phyloP scores from a whole-genome alignment of 108 stramenopile species.

The Fistulifera solaris region DNA sequence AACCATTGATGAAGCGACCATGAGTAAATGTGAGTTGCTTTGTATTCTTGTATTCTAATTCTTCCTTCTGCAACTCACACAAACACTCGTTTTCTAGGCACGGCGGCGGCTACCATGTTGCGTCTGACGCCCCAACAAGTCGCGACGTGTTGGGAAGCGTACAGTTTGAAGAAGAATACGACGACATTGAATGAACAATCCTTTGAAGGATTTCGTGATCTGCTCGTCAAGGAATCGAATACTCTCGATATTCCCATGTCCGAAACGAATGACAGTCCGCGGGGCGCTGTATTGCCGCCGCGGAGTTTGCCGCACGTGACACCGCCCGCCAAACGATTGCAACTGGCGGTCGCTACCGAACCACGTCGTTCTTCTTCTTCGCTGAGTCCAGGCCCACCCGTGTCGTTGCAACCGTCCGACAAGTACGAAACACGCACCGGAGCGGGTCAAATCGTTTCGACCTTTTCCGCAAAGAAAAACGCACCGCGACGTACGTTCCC shows the following conservation, averaged over 20 bases:
- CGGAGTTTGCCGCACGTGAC: conserved; percentile 26
- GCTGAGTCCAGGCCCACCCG: conserved; percentile 6
- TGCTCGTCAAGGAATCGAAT: conserved; percentile 32
- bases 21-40: conserved; percentile 1
- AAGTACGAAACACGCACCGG: conserved; percentile 45
- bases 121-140: conserved; percentile 39
- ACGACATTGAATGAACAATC: conserved; percentile 32
- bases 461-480: conserved; percentile 1
- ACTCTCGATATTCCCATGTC: not conserved
- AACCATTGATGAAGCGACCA: not conserved
- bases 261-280: conserved; percentile 4
- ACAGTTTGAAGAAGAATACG: conserved; percentile 49
- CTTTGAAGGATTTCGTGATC: conserved; percentile 36
- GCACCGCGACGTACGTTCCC: conserved; percentile 19
- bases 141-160: conserved; percentile 67
- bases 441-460: conserved; percentile 32
- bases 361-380: not conserved
- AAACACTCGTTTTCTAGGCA: conserved; percentile 23
- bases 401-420: not conserved
- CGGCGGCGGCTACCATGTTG: conserved; percentile 32
- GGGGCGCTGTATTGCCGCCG: conserved; percentile 10
- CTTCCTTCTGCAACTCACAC: not conserved
- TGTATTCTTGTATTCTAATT: not conserved
- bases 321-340: conserved; percentile 29
- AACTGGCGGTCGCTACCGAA: conserved; percentile 1